Evolutionary conservation across 2,329 filamentous ascomycete species (phyloP), one percentile per base, ranked within the genome.

Genomic region (Talaromyces sp.): DNA sequence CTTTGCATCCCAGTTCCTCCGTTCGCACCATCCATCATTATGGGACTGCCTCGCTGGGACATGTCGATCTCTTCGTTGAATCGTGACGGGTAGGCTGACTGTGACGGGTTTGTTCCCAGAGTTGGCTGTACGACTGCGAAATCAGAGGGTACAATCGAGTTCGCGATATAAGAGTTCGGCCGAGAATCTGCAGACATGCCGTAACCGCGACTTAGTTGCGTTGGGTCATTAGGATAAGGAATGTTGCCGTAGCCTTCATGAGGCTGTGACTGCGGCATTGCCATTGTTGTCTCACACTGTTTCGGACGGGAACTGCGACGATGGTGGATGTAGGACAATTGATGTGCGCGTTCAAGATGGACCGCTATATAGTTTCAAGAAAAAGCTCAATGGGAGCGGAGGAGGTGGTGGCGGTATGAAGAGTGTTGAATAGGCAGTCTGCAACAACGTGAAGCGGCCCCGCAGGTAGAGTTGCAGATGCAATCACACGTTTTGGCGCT

Each of bases 151-250:
- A 67, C 71, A 49, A 70, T 69, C 6, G 72, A 72, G 66, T 69
- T 71, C 61, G 76, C 79, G 58, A 75, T 71, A 65, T 77, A 79
- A 58, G 80, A 81, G 63, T 74, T 76, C 7, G 79, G 79, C 60
- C 78, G 74, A 40, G 79, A 81, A 43, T 72, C 72, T 43, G 74
- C 72, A 22, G 71, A 70, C 38, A 67, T 67, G 47, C 74, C 73
- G 66, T 78, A 77, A 19, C 73, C 72, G 67, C 74, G 74, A 69
- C 69, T 75, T 65, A 75, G 43, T 43, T 73, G 65, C 17, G 72
- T 62, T 49, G 74, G 68, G 58, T 77, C 75, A 54, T 67, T 71
- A 45, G 72, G 67, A 31, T 74, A 72, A 65, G 75, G 69, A 38
- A 73, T 68, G 54, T 73, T 67, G 63, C 68, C 66, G 71, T 78